Base-by-base conservation (phyloP, 140 eudicot genomes). In the Ambrosia hybrid region DNA sequence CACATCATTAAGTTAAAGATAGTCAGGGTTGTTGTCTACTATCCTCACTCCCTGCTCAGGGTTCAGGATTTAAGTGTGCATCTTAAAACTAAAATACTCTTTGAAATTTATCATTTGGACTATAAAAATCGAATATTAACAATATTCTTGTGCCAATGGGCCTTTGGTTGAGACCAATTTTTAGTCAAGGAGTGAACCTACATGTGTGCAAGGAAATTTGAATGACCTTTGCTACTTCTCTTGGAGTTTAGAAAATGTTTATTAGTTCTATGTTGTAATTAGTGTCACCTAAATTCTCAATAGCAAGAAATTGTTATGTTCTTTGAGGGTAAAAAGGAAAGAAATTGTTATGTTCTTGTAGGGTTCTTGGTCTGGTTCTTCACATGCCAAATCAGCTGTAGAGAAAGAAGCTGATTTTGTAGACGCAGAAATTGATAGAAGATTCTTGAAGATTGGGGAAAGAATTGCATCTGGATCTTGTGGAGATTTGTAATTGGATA, bases 341-440 rank as follows among this genome's bases (percentile, higher is more conserved):
- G 2, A 16, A 15, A 15, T 55, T 55, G 60, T 55, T 55, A 15
- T 55, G 60, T 55, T 55, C 65, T 45, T 69, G 39, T 49, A 91
- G 97, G 88, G 83, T 58, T 73, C 94, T 51, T 84, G 91, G 97
- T 84, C 89, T n/a, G 89, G 95, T 75, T 78, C 90, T 30, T 85
- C 85, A 51, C 89, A 73, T 65, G 72, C 86, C 62, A 79, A 83
- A 65, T 65, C 85, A 73, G 82, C 72, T 12, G 73, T 68, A 62
- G 83, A 77, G 65, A 83, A 75, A 83, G 79, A 76, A 74, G 57
- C 36, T n/a, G 76, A 76, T 55, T 36, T 72, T 39, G 89, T 78
- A 70, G 91, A 79, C 67, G 82, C 90, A 81, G 96, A 91, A 79
- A 83, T 91, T 71, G 96, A 91, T 76, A 68, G 81, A 86, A 85